These are phyloP conservation scores for Pseudogymnoascus sp. DNA, from an alignment of 2,329 filamentous ascomycete species.

Conservation along the genomic window DNA sequence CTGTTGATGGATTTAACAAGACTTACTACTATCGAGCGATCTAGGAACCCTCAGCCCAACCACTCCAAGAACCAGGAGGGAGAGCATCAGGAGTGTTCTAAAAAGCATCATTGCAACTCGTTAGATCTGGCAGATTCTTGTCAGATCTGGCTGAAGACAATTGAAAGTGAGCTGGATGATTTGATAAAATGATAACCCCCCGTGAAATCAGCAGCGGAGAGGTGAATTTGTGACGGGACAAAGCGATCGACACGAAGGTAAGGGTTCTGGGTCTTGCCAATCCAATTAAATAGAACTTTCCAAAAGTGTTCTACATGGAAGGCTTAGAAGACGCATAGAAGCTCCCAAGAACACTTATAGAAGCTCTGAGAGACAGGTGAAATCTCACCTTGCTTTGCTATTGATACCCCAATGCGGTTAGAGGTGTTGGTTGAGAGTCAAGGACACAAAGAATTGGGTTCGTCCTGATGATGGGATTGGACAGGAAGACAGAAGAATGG, in stretches of 20 bases:
- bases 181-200: background rate
- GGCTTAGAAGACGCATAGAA: background rate
- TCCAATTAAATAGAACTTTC: background rate
- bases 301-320: background rate
- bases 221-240: background rate
- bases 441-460: background rate
- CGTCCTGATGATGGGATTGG: background rate
- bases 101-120: background rate
- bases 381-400: slow-evolving; percentile 3
- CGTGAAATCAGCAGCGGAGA: background rate
- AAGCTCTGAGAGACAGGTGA: background rate
- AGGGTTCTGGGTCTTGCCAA: background rate
- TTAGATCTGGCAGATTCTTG: background rate
- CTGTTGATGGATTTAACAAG: background rate
- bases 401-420: slow-evolving; percentile 3
- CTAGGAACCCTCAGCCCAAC: background rate
- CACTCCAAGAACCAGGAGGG: background rate
- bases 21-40: background rate
- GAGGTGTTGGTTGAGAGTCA: slow-evolving; percentile 1
- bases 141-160: background rate
- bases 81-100: background rate
- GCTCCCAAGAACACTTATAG: slow-evolving; percentile 5
- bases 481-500: background rate
- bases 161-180: background rate
- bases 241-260: background rate